These are phyloP conservation scores for Kwoniella botswanensis DNA, from an alignment of 768 basidiomycete species.

Conservation along the genomic window DNA sequence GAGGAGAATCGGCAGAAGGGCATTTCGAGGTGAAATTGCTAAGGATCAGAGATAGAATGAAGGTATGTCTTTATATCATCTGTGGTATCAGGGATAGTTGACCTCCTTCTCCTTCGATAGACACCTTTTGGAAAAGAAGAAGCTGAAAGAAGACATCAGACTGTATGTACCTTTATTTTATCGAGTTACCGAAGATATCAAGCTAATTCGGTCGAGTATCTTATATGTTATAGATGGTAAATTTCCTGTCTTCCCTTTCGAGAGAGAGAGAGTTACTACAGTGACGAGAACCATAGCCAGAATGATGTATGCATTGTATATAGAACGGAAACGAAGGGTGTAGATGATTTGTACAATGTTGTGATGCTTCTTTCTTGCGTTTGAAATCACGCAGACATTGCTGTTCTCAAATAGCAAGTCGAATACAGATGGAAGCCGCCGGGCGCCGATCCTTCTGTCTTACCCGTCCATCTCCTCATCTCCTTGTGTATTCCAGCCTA, in stretches of 20 bases:
- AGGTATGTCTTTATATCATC: slow-evolving; percentile 57
- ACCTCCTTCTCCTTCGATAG: slow-evolving; percentile 29
- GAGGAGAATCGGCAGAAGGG: slow-evolving; percentile 68
- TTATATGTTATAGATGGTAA: slow-evolving; percentile 63
- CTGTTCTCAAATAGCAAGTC: too few relatives aligned
- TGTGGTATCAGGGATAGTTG: background rate
- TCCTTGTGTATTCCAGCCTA: background rate
- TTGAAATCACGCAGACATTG: too few relatives aligned
- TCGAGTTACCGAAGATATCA: background rate
- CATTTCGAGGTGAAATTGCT: slow-evolving; percentile 89
- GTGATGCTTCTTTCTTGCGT: too few relatives aligned
- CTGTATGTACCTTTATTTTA: slow-evolving; percentile 61
- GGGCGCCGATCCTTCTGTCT: background rate
- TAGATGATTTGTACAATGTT: too few relatives aligned
- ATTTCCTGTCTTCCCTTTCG: slow-evolving; percentile 66
- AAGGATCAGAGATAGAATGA: slow-evolving; percentile 73
- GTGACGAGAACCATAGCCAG: background rate
- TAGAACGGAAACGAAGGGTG: background rate
- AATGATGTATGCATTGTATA: slow-evolving; percentile 3
- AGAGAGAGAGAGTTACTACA: slow-evolving; percentile 38
- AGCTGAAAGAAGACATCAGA: slow-evolving; percentile 73
- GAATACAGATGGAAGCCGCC: background rate
- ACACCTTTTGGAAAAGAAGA: slow-evolving; percentile 72
- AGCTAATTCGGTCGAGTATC: background rate
- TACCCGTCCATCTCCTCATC: background rate